A percentile compares a stretch with the other conserved stretches of the same genome.
phyloP scores from a whole-genome alignment of 2,329 filamentous ascomycete genomes.

The Colletotrichum tabaci region DNA sequence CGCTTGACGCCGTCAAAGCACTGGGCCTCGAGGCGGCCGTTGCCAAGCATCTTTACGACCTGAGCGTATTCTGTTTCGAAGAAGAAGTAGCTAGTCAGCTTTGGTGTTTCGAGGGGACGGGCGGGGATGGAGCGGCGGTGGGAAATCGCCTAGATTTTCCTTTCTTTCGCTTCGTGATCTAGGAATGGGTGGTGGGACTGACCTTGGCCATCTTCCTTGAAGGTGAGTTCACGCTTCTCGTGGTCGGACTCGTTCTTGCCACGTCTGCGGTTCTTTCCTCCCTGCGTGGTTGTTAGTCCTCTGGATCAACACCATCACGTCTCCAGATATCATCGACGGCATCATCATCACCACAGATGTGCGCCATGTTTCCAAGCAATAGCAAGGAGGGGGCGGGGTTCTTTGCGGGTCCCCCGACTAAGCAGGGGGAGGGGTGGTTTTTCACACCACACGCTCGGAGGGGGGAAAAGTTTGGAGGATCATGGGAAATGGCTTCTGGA shows the following conservation, averaged over 20 bases:
- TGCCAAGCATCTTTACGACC: constrained; percentile 95
- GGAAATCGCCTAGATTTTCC: background rate
- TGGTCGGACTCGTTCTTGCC: constrained; percentile 99
- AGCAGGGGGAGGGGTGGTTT: constrained; percentile 35
- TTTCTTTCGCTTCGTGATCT: background rate
- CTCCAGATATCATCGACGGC: constrained; percentile 14
- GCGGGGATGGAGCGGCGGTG: background rate
- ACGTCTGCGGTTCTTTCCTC: constrained; percentile 97
- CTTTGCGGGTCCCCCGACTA: constrained; percentile 39
- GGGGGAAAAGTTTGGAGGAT: background rate
- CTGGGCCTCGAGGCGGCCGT: constrained; percentile 91
- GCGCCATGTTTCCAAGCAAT: constrained; percentile 25
- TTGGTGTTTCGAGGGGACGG: background rate
- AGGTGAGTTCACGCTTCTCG: constrained; percentile 97
- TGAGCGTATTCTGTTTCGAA: constrained; percentile 83
- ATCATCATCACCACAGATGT: constrained; percentile 31
- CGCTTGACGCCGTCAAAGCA: constrained; percentile 96
- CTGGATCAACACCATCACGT: background rate
- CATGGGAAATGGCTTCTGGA: constrained; percentile 23
- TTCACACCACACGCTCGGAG: constrained; percentile 11
- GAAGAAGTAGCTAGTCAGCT: constrained; percentile 2
- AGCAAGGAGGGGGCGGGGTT: constrained; percentile 43
- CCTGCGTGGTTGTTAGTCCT: constrained; percentile 66
- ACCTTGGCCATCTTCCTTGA: constrained; percentile 98
- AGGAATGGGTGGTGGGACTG: constrained; percentile 45